These are phyloP conservation scores for Phalaenopsis hybrid DNA, from an alignment of 116 monocot genomes.

Conservation along the genomic window DNA sequence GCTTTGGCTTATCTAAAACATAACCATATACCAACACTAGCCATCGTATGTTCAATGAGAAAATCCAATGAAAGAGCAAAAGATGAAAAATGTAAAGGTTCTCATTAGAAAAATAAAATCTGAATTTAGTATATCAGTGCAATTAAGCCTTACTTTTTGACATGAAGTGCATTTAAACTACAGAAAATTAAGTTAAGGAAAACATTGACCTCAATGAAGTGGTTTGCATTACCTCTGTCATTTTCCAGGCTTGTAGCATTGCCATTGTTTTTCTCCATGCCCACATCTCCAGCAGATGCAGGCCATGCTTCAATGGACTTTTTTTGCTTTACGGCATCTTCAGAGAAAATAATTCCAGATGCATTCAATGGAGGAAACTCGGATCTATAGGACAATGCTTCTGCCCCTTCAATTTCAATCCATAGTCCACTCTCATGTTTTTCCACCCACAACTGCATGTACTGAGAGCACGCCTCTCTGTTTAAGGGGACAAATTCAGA, in stretches of 20 bases:
- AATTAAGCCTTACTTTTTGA: too few species aligned
- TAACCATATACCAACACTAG: too few species aligned
- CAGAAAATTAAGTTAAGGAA: too few species aligned
- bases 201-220: neutral
- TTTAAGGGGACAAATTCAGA: constrained; percentile 3
- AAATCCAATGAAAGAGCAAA: too few species aligned
- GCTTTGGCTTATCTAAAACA: too few species aligned
- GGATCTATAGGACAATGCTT: constrained; percentile 46
- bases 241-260: constrained; percentile 16
- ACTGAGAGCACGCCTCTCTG: constrained; percentile 53
- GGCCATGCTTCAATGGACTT: constrained; percentile 17
- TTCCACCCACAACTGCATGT: constrained; percentile 56
- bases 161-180: too few species aligned
- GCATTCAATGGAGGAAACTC: constrained; percentile 53
- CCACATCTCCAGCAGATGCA: constrained; percentile 9
- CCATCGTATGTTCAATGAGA: too few species aligned
- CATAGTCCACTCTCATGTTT: constrained; percentile 82
- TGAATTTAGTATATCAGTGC: too few species aligned
- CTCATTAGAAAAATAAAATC: too few species aligned
- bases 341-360: constrained; percentile 40
- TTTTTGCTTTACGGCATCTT: constrained; percentile 31
- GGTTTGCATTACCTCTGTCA: neutral
- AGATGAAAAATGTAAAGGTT: too few species aligned
- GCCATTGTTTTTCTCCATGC: constrained; percentile 24
- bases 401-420: constrained; percentile 70